A percentile compares a stretch with the other conserved stretches of the same genome.
These are phyloP conservation scores for Selenicereus undatus DNA, from an alignment of 148 eudicot species.

Conservation along the genomic window DNA sequence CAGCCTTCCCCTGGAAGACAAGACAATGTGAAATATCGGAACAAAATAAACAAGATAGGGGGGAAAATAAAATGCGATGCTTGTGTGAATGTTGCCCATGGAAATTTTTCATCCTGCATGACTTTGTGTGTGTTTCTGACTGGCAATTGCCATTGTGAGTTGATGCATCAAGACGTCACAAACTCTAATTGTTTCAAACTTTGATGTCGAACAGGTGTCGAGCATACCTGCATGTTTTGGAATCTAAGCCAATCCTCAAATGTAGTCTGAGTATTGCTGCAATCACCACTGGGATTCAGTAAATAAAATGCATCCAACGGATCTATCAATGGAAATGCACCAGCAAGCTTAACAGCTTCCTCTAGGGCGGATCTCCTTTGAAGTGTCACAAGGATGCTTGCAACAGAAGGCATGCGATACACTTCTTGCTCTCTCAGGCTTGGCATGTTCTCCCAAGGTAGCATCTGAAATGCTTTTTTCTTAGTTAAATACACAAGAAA, in stretches of 20 bases:
- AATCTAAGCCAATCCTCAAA: slow-evolving; percentile 80
- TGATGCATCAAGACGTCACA: background rate
- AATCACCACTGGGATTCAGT: slow-evolving; percentile 93
- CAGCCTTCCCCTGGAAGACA: slow-evolving; percentile 74
- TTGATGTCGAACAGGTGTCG: background rate
- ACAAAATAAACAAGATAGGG: background rate
- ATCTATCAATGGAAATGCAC: slow-evolving; percentile 66
- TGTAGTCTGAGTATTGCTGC: slow-evolving; percentile 58
- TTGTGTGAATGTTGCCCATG: background rate
- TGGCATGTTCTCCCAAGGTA: slow-evolving; percentile 92
- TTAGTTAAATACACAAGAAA: background rate
- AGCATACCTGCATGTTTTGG: slow-evolving; percentile 72
- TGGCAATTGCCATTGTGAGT: background rate
- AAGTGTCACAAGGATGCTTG: slow-evolving; percentile 59
- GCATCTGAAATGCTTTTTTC: slow-evolving; percentile 49
- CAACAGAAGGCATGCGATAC: slow-evolving; percentile 90
- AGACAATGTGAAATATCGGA: background rate
- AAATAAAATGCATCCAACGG: slow-evolving; percentile 89
- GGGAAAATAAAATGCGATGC: background rate
- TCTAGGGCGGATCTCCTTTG: slow-evolving; percentile 43
- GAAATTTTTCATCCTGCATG: no score
- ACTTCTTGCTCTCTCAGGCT: slow-evolving; percentile 74
- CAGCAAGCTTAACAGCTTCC: slow-evolving; percentile 26
- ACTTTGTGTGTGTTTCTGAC: no score
- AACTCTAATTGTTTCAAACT: background rate